Evolutionary conservation across 768 basidiomycete species (phyloP).

Genomic region (Hortiboletus flavorubellus): DNA sequence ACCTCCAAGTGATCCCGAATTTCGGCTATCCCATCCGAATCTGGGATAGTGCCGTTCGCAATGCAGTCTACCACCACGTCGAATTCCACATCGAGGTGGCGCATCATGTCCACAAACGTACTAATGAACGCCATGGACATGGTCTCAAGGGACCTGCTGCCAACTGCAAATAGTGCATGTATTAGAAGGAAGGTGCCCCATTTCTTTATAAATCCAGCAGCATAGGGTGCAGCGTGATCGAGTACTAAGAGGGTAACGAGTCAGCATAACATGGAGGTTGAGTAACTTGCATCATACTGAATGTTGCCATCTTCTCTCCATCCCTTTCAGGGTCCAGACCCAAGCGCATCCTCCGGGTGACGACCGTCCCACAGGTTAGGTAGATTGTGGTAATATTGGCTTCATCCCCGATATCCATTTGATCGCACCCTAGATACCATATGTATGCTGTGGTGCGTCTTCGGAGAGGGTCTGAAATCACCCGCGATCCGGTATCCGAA

Average conservation of each 20-base stretch:
- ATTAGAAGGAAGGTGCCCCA: slow-evolving; percentile 12
- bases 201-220: slow-evolving; percentile 1
- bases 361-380: not conserved
- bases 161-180: not conserved
- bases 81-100: slow-evolving; percentile 4
- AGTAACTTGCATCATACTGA: not conserved
- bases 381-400: not conserved
- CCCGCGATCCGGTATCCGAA: not conserved
- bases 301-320: slow-evolving; percentile 6
- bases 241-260: not conserved
- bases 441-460: slow-evolving; percentile 4
- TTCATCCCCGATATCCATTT: not conserved
- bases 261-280: not conserved
- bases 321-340: slow-evolving; percentile 1
- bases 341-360: not conserved
- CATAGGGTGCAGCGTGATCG: slow-evolving; percentile 6
- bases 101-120: not conserved
- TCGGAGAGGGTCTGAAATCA: not conserved
- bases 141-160: slow-evolving; percentile 1
- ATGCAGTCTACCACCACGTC: slow-evolving; percentile 10
- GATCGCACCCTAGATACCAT: not conserved
- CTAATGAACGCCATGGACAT: slow-evolving; percentile 3
- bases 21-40: not conserved
- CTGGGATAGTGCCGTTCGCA: slow-evolving; percentile 6
- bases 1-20: slow-evolving; percentile 6